A percentile compares a stretch with the other conserved stretches of the same genome.
Conservation (phyloP, 331 rosid species). For the Malus hybrid region DNA sequence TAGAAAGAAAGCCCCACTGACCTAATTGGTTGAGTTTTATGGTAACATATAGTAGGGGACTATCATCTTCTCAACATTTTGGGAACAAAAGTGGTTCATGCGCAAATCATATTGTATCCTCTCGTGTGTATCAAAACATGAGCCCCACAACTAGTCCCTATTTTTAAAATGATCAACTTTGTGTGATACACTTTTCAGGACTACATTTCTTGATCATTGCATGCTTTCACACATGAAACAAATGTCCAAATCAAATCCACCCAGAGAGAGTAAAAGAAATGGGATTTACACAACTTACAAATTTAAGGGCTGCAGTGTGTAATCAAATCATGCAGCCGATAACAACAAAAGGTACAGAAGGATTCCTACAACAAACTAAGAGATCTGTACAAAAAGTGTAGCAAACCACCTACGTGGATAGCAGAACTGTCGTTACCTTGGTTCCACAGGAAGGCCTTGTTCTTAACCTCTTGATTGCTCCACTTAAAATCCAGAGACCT, state of each 20-base stretch:
- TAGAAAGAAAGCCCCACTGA: too few relatives aligned
- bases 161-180: neutral
- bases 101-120: too few relatives aligned
- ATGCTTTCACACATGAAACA: neutral
- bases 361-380: slow-evolving; percentile 9
- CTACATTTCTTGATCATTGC: neutral
- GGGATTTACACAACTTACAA: slow-evolving; percentile 32
- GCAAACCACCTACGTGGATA: too few relatives aligned
- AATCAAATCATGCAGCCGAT: slow-evolving; percentile 8
- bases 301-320: neutral
- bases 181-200: neutral
- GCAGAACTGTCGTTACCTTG: slow-evolving; percentile 1
- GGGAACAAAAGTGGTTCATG: too few relatives aligned
- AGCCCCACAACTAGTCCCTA: too few relatives aligned
- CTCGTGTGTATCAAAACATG: too few relatives aligned
- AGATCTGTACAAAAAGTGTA: slow-evolving; percentile 25
- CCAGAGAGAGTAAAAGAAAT: neutral
- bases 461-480: slow-evolving; percentile 1
- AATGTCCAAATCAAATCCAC: neutral
- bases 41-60: too few relatives aligned
- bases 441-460: slow-evolving; percentile 15
- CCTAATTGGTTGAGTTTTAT: too few relatives aligned
- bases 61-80: too few relatives aligned
- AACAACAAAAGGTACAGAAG: slow-evolving; percentile 1
- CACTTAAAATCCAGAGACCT: slow-evolving; percentile 15